These are phyloP conservation scores for Candida hungchunana DNA, from an alignment of 805 yeast species.

Conservation along the genomic window DNA sequence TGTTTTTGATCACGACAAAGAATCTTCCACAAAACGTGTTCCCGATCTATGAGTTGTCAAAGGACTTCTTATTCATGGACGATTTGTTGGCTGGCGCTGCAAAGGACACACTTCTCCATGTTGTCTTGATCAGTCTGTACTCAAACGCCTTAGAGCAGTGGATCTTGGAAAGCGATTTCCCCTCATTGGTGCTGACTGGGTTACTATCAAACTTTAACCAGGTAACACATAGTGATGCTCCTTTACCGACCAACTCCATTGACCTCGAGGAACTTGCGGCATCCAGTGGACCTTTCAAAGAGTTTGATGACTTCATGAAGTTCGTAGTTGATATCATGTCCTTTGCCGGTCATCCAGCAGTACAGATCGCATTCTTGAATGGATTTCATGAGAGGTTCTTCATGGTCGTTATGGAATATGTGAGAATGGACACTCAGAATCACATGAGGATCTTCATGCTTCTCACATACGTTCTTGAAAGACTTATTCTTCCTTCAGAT, in stretches of 20 bases:
- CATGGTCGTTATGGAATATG: constrained; percentile 9
- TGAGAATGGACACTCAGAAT: background rate
- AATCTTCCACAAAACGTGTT: constrained; percentile 10
- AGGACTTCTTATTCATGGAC: constrained; percentile 22
- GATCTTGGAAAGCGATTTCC: constrained; percentile 21
- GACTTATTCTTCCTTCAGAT: constrained; percentile 2
- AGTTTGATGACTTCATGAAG: constrained; percentile 9
- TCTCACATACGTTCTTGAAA: constrained; percentile 10
- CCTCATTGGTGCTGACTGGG: constrained; percentile 14
- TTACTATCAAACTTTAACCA: constrained; percentile 15
- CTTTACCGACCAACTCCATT: background rate
- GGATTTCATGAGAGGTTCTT: constrained; percentile 11
- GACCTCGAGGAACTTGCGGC: background rate
- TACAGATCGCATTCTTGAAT: constrained; percentile 12
- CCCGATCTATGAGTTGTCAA: constrained; percentile 25
- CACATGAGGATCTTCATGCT: constrained; percentile 8
- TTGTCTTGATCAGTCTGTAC: constrained; percentile 13
- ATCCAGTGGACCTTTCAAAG: constrained; percentile 1
- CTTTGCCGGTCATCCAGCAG: constrained; percentile 8
- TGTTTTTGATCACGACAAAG: constrained; percentile 7
- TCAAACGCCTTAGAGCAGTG: constrained; percentile 16
- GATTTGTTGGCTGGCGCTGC: constrained; percentile 8
- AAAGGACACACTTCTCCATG: constrained; percentile 12
- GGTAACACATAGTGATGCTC: constrained; percentile 8
- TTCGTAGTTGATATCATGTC: constrained; percentile 13